Evolutionary conservation across 2,329 filamentous ascomycete genomes (phyloP).

Genomic region (Bertia moriformis): DNA sequence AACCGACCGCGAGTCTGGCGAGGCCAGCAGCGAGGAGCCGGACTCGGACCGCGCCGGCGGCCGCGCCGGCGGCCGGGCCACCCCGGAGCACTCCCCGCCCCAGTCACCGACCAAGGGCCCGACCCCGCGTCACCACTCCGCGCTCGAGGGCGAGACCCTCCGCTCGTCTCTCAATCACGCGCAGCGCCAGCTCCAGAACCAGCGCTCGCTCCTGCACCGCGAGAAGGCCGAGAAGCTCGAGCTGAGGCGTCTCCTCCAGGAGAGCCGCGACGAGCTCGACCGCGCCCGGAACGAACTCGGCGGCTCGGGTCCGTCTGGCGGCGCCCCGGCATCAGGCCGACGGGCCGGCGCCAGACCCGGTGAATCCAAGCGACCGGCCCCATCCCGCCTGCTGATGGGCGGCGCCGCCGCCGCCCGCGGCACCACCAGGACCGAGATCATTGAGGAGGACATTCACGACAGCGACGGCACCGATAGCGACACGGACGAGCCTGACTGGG

Average conservation of each 20-base stretch:
- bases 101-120: slow-evolving; percentile 71
- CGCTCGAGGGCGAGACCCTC: slow-evolving; percentile 88
- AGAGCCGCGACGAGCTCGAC: slow-evolving; percentile 82
- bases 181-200: slow-evolving; percentile 87
- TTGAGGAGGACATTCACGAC: too few relatives aligned
- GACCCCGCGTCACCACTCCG: slow-evolving; percentile 76
- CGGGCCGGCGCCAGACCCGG: too few relatives aligned
- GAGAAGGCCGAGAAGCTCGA: slow-evolving; percentile 99
- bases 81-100: slow-evolving; percentile 80
- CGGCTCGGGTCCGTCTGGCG: slow-evolving; percentile 66
- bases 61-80: slow-evolving; percentile 44
- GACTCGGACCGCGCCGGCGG: slow-evolving; percentile 36
- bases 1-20: slow-evolving; percentile 20
- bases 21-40: slow-evolving; percentile 47
- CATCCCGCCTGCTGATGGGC: too few relatives aligned
- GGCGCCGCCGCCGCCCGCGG: too few relatives aligned
- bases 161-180: slow-evolving; percentile 89
- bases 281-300: slow-evolving; percentile 46
- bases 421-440: slow-evolving; percentile 62
- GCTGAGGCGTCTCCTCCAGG: slow-evolving; percentile 84
- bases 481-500: slow-evolving; percentile 84
- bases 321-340: slow-evolving; percentile 19
- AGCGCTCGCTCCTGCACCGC: slow-evolving; percentile 86
- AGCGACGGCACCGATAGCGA: too few relatives aligned
- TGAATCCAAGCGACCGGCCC: too few relatives aligned